A percentile compares a stretch with the other conserved stretches of the same genome.
Conservation (phyloP, 257 asterid genomes). For the Penstemon davidsonii region DNA sequence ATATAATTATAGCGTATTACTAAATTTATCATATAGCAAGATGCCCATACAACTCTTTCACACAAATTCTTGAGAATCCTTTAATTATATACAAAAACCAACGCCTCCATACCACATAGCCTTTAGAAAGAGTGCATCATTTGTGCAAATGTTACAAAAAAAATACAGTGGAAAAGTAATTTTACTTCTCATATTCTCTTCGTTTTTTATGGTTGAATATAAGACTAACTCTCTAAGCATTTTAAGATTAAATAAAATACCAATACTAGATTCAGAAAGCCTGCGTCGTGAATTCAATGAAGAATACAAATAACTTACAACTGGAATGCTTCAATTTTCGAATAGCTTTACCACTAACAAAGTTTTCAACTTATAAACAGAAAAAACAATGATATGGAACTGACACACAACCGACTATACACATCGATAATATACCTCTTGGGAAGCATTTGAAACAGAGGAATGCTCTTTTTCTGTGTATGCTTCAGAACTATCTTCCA, state of each 20-base stretch:
- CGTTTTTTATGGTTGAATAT: neutral
- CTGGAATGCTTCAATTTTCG: neutral
- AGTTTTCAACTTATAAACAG: neutral
- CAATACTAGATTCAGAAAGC: neutral
- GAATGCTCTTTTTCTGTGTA: constrained; percentile 35
- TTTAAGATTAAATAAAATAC: neutral
- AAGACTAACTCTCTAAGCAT: neutral
- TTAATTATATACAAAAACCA: neutral
- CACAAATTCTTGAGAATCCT: neutral
- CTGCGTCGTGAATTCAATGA: no score
- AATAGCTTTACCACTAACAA: no score
- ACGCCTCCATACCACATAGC: constrained; percentile 6
- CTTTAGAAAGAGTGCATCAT: no score
- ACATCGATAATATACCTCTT: constrained; percentile 35
- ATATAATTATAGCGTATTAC: neutral
- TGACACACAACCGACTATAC: neutral
- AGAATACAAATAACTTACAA: neutral
- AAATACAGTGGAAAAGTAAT: neutral
- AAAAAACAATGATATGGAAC: neutral
- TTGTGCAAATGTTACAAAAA: no score
- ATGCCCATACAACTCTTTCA: constrained; percentile 8
- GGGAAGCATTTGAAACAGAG: constrained; percentile 41
- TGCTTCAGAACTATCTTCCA: constrained; percentile 43
- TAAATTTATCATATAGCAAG: neutral
- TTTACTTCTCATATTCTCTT: neutral